Conservation (phyloP, 2,329 filamentous ascomycete species). For the Spiromastix sp. region DNA sequence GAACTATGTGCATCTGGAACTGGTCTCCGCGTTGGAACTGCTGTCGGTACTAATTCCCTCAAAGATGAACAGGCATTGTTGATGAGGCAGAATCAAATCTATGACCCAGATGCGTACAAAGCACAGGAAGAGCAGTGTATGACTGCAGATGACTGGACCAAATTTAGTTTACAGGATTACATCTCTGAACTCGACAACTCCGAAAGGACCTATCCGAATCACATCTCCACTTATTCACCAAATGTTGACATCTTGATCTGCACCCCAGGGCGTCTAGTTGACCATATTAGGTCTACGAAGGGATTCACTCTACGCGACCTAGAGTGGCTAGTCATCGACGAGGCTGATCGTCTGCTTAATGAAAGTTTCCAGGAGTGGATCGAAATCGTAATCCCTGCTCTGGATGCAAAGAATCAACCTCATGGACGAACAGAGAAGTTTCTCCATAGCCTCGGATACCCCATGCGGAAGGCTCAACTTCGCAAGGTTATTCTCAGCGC, state of each 20-base stretch:
- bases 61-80: slow-evolving; percentile 52
- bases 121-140: slow-evolving; percentile 33
- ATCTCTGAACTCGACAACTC: slow-evolving; percentile 32
- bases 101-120: slow-evolving; percentile 53
- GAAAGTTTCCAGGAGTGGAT: slow-evolving; percentile 93
- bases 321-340: slow-evolving; percentile 84
- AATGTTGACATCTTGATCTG: slow-evolving; percentile 83
- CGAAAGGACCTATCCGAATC: slow-evolving; percentile 41
- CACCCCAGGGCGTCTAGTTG: slow-evolving; percentile 83
- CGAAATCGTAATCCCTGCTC: slow-evolving; percentile 51
- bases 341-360: slow-evolving; percentile 83
- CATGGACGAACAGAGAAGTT: slow-evolving; percentile 33
- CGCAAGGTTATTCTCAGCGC: slow-evolving; percentile 83
- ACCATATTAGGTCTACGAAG: slow-evolving; percentile 74
- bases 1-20: slow-evolving; percentile 64
- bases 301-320: slow-evolving; percentile 71
- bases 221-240: slow-evolving; percentile 56
- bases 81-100: slow-evolving; percentile 55
- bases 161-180: slow-evolving; percentile 36
- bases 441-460: slow-evolving; percentile 25
- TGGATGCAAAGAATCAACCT: slow-evolving; percentile 40
- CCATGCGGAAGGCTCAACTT: slow-evolving; percentile 36
- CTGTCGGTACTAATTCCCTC: slow-evolving; percentile 71
- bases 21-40: slow-evolving; percentile 66
- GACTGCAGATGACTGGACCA: slow-evolving; percentile 36